These are phyloP conservation scores for Gentiana macrophylla DNA, from an alignment of 257 asterid species.

Conservation along the genomic window DNA sequence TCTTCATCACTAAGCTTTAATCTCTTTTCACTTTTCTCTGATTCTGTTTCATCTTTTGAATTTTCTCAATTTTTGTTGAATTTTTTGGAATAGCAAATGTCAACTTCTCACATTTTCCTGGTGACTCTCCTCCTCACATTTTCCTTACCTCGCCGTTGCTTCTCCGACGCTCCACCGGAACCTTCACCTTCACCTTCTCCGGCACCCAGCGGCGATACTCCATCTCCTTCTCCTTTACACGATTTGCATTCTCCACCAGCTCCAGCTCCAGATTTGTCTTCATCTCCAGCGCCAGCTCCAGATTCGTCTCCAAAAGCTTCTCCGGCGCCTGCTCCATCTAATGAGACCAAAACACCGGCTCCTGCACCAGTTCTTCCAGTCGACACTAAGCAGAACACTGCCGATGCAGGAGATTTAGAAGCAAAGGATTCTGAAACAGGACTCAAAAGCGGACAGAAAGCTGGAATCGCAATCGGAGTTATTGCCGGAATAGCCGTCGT, in stretches of 20 bases:
- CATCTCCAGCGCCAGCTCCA: constrained; percentile 35
- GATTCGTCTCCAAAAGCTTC: constrained; percentile 1
- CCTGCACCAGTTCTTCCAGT: constrained; percentile 25
- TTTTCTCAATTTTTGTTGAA: too few relatives aligned
- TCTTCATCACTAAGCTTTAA: too few relatives aligned
- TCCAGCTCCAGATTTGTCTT: constrained; percentile 23
- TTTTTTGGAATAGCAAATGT: constrained; percentile 4
- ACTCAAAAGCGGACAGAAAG: constrained; percentile 45
- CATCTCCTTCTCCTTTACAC: neutral
- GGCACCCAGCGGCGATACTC: constrained; percentile 8
- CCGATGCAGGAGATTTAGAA: constrained; percentile 11
- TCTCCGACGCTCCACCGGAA: constrained; percentile 23
- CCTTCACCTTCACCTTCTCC: constrained; percentile 44
- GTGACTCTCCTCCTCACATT: constrained; percentile 17
- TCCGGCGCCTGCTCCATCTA: constrained; percentile 24
- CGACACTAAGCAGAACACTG: constrained; percentile 9
- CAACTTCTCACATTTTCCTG: constrained; percentile 9
- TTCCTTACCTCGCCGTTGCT: constrained; percentile 10
- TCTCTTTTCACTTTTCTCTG: too few relatives aligned
- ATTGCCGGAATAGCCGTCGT: constrained; percentile 34
- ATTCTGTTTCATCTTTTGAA: too few relatives aligned
- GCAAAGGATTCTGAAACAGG: constrained; percentile 24
- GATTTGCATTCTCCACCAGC: neutral
- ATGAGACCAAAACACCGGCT: constrained; percentile 24
- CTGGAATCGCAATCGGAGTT: constrained; percentile 61